These are phyloP conservation scores for Echites panduratus DNA, from an alignment of 257 asterid species.

Conservation along the genomic window DNA sequence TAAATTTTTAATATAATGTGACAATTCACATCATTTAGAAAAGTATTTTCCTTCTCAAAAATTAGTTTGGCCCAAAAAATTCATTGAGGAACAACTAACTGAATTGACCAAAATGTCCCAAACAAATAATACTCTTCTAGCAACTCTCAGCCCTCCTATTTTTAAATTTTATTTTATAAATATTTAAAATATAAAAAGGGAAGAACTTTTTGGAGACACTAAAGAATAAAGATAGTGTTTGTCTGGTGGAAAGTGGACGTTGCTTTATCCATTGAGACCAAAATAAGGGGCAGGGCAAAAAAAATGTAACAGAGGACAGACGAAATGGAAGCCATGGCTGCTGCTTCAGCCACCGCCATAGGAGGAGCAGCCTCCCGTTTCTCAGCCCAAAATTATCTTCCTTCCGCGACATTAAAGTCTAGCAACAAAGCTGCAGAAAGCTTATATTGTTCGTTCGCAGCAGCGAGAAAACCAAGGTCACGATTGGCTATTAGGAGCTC, in stretches of 20 bases:
- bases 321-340: slow-evolving; percentile 27
- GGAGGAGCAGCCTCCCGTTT: slow-evolving; percentile 21
- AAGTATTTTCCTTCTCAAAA: no score
- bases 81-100: no score
- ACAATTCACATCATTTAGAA: no score
- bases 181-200: no score
- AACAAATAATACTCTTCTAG: no score
- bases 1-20: no score
- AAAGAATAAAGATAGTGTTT: not conserved
- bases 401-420: slow-evolving; percentile 9
- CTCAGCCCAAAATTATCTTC: slow-evolving; percentile 17
- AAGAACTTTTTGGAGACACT: no score
- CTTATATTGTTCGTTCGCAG: not conserved
- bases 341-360: slow-evolving; percentile 30
- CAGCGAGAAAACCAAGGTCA: not conserved
- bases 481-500: slow-evolving; percentile 20
- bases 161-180: no score
- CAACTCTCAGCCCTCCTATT: no score
- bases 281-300: not conserved
- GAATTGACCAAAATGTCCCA: no score
- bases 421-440: not conserved
- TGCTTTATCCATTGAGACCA: slow-evolving; percentile 5
- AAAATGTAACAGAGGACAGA: not conserved
- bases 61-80: no score
- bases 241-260: not conserved